These are phyloP conservation scores for Linnemannia zychae DNA, from an alignment of 192 early-diverging fungal genomes.

Conservation along the genomic window DNA sequence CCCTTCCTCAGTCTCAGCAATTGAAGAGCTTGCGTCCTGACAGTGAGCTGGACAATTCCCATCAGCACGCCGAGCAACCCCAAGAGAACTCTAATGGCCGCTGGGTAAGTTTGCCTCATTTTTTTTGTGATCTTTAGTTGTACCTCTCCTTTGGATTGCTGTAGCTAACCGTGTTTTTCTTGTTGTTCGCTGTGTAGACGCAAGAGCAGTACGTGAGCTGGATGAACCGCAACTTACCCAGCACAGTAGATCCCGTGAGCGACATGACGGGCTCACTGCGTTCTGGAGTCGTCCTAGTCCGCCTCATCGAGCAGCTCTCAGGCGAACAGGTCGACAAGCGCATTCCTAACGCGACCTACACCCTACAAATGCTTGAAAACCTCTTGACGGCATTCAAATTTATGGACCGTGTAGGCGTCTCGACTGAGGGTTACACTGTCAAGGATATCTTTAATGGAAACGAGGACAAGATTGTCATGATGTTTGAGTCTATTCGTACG, in stretches of 20 bases:
- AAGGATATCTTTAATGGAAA: slow-evolving; percentile 64
- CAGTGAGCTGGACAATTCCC: slow-evolving; percentile 41
- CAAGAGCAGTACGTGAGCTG: slow-evolving; percentile 61
- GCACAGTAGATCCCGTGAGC: slow-evolving; percentile 46
- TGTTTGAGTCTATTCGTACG: slow-evolving; percentile 46
- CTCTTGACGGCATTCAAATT: slow-evolving; percentile 69
- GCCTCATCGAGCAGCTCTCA: slow-evolving; percentile 61
- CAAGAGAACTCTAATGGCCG: not conserved
- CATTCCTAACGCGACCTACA: slow-evolving; percentile 62
- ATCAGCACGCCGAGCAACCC: not conserved
- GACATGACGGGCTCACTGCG: slow-evolving; percentile 63
- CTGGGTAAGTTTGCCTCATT: slow-evolving; percentile 19
- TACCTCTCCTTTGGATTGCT: not conserved
- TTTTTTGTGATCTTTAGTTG: not conserved
- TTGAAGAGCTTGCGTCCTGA: slow-evolving; percentile 35
- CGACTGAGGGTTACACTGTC: slow-evolving; percentile 67
- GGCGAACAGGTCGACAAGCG: slow-evolving; percentile 62
- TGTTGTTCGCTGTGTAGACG: slow-evolving; percentile 44
- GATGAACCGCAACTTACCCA: slow-evolving; percentile 61
- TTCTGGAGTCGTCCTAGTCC: slow-evolving; percentile 63
- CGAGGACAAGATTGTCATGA: slow-evolving; percentile 44
- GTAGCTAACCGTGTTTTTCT: too few relatives aligned
- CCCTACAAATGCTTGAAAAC: slow-evolving; percentile 66
- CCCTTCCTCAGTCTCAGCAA: not conserved
- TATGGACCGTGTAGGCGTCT: slow-evolving; percentile 67